Base-by-base conservation (phyloP, 768 basidiomycete species). In the Lanmaoa rubissima region DNA sequence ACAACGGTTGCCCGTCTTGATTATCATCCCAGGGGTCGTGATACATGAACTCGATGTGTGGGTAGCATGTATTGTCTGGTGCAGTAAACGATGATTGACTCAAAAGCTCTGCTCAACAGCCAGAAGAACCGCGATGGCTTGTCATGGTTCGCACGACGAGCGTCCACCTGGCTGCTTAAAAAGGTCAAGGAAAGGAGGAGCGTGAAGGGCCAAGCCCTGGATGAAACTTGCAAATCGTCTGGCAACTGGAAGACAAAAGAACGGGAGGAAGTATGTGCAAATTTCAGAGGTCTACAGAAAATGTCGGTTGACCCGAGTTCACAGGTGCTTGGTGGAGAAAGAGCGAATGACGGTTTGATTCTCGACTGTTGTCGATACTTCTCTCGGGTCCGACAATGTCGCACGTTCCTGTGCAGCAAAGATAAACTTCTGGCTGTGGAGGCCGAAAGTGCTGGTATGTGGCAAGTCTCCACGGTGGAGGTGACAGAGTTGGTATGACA, bases 41-140 rank as follows among this genome's bases (percentile, higher is more conserved):
- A 79, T 93, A 50, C 78, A 82, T 49, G 91, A 94, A 69, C 80
- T 94, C 38, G 92, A 94, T 65, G 78, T 78, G 89, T 89, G 65
- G 54, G 79, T 61, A 35, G 21, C 42, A 43, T 28, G 41, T 43
- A 48, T 50, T 35, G 49, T 45, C 38, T 26, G 11, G 14, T 51
- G 45, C 14, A 43, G 45, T 44, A 28, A 24, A 39, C 21, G 35
- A 53, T 36, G 19, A 52, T 41, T 52, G 46, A 59, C 38, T 21
- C 48, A 38, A 8, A 45, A 42, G 35, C 13, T 48, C 44, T 48
- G 8, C 34, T 28, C 48, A 26, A 28, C 55, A 79, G 78, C 49
- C 73, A 77, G 51, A 79, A 80, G 61, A 75, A 77, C 53, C 65
- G 73, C 19, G 63, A 73, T 4, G 59, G 66, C 3, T 55, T 81